Evolutionary conservation across 331 rosid genomes (phyloP).

Genomic region (Stylosanthes scabra): DNA sequence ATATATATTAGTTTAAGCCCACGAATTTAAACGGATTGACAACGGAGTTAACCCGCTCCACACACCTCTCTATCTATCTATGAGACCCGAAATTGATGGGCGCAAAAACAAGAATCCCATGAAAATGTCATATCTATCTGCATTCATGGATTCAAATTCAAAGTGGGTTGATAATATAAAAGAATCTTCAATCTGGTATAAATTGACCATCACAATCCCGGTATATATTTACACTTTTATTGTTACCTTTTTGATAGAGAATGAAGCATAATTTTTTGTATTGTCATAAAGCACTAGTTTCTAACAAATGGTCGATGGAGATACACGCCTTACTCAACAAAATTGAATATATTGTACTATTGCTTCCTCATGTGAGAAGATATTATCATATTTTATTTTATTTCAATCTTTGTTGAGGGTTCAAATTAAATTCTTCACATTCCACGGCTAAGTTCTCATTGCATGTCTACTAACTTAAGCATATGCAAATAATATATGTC

Average conservation of each 20-base stretch:
- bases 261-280: background rate
- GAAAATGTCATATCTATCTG: conserved; percentile 52
- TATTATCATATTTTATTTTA: conserved; percentile 21
- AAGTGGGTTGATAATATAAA: conserved; percentile 47
- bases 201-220: conserved; percentile 55
- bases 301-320: conserved; percentile 45
- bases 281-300: background rate
- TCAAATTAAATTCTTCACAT: conserved; percentile 35
- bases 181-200: conserved; percentile 63
- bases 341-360: background rate
- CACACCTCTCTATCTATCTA: background rate
- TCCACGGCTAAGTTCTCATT: conserved; percentile 34
- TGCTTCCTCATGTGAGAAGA: conserved; percentile 34
- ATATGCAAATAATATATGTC: conserved; percentile 43
- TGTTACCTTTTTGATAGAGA: conserved; percentile 25
- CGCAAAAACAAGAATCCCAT: conserved; percentile 49
- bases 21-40: too few species aligned
- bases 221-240: conserved; percentile 41
- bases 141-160: conserved; percentile 64
- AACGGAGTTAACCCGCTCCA: too few species aligned
- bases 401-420: conserved; percentile 11
- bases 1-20: too few species aligned
- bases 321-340: conserved; percentile 48
- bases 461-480: conserved; percentile 45
- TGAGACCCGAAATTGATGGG: conserved; percentile 47